phyloP scores from a whole-genome alignment of 257 asterid genomes.

The Cynanchum wilfordii region DNA sequence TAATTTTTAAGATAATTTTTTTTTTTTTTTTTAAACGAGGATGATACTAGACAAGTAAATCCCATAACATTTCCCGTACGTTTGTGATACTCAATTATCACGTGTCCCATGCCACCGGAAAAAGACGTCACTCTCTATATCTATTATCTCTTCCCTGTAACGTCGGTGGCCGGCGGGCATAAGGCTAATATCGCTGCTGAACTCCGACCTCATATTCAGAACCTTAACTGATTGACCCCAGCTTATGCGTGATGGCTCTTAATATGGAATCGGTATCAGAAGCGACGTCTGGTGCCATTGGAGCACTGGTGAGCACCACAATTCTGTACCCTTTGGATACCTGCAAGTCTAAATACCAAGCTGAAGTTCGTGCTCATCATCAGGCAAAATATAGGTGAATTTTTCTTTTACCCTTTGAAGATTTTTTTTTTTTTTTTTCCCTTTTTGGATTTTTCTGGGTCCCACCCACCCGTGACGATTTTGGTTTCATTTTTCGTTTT shows the following conservation, averaged over 20 bases:
- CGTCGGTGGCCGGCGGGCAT: neutral
- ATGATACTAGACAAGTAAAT: neutral
- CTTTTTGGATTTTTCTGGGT: neutral
- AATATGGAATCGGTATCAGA: conserved; percentile 75
- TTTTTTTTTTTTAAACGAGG: too few species aligned
- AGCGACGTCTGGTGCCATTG: conserved; percentile 91
- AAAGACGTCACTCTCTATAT: neutral
- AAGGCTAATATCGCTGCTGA: neutral
- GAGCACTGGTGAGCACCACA: conserved; percentile 86
- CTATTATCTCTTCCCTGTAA: neutral
- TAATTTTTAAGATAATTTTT: too few species aligned
- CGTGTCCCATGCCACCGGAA: neutral
- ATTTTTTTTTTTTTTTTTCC: neutral
- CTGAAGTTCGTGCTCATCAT: conserved; percentile 71
- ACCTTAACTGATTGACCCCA: neutral
- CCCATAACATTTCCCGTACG: conserved; percentile 19
- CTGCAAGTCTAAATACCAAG: conserved; percentile 92
- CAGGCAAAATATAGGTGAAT: conserved; percentile 66
- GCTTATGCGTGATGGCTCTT: conserved; percentile 17
- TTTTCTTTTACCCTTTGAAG: neutral
- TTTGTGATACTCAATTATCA: neutral
- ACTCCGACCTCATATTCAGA: neutral
- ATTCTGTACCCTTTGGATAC: conserved; percentile 85
- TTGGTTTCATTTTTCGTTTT: neutral
- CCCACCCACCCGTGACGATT: neutral